These are phyloP conservation scores for Arachis stenosperma DNA, from an alignment of 306 rosid genomes.

Conservation along the genomic window DNA sequence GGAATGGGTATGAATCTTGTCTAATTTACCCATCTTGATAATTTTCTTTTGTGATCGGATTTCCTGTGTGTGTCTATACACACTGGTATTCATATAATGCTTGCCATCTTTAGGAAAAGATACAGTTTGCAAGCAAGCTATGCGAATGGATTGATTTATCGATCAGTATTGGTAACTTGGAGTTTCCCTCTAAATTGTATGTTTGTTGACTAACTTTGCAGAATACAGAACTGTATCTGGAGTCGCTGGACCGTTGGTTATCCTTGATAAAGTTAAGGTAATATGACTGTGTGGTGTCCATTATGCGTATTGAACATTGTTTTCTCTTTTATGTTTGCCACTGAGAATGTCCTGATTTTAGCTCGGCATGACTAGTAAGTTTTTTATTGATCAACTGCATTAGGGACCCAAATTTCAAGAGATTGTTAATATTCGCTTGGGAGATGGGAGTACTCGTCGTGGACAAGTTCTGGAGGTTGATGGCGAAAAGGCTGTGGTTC, in stretches of 20 bases:
- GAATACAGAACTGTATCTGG: constrained; percentile 99
- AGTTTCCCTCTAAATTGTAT: constrained; percentile 23
- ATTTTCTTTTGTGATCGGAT: constrained; percentile 15
- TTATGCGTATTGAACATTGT: constrained; percentile 3
- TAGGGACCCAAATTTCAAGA: constrained; percentile 99
- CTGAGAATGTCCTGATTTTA: not conserved
- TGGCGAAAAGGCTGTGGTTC: constrained; percentile 98
- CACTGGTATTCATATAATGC: not conserved
- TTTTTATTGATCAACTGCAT: constrained; percentile 35
- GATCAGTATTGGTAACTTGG: constrained; percentile 26
- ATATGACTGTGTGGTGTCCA: constrained; percentile 11
- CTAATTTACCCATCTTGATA: constrained; percentile 27
- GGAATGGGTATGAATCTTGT: constrained; percentile 80
- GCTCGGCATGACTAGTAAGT: constrained; percentile 30
- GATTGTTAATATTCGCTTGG: constrained; percentile 97
- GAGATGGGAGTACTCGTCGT: constrained; percentile 90
- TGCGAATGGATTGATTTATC: constrained; percentile 21
- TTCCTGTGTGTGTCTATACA: not conserved
- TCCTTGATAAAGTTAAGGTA: constrained; percentile 99
- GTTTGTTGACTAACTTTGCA: constrained; percentile 48
- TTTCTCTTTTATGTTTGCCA: constrained; percentile 17
- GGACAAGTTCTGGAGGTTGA: constrained; percentile 99
- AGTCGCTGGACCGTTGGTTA: constrained; percentile 98
- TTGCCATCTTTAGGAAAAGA: constrained; percentile 8
- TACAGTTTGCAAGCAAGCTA: constrained; percentile 5